A percentile compares a stretch with the other conserved stretches of the same genome.
Evolutionary conservation across 352 stramenopile genomes (phyloP).

Genomic region (Globisporangium cystogenes): DNA sequence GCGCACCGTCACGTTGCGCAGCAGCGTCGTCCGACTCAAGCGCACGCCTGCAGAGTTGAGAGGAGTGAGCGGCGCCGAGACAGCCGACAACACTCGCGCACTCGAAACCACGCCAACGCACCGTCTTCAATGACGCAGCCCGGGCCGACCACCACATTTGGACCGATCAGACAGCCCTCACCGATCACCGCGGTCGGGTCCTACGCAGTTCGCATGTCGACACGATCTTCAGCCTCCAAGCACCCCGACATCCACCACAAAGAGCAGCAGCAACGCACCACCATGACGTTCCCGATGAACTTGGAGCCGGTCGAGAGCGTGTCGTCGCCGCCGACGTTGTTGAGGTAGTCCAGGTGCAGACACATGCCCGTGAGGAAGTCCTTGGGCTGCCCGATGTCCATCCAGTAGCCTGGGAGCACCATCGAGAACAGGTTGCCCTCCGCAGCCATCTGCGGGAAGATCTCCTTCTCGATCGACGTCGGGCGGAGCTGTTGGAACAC

Average conservation of each 20-base stretch:
- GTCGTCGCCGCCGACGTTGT: constrained; percentile 19
- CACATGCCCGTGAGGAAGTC: constrained; percentile 87
- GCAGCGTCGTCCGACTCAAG: constrained; percentile 73
- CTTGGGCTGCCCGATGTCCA: constrained; percentile 90
- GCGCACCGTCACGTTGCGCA: constrained; percentile 70
- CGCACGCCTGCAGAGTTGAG: constrained; percentile 44
- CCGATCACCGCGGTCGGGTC: constrained; percentile 73
- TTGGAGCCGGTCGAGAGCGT: constrained; percentile 54
- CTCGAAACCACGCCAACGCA: constrained; percentile 5
- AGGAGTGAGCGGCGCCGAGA: too few relatives aligned
- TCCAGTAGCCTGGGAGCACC: constrained; percentile 86
- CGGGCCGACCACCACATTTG: constrained; percentile 80
- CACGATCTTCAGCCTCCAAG: neutral
- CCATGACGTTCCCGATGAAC: constrained; percentile 84
- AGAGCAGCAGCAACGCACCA: constrained; percentile 20
- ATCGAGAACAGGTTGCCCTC: constrained; percentile 86
- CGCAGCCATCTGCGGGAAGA: constrained; percentile 88
- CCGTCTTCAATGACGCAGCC: constrained; percentile 83
- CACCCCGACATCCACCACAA: too few relatives aligned
- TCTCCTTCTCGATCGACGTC: constrained; percentile 90
- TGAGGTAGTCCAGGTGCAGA: constrained; percentile 76
- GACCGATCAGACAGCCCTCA: constrained; percentile 74
- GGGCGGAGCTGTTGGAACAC: constrained; percentile 36
- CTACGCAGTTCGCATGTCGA: constrained; percentile 9
- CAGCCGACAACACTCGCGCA: too few relatives aligned